Conservation (phyloP, 192 early-diverging fungal species). For the Endogone sp. region DNA sequence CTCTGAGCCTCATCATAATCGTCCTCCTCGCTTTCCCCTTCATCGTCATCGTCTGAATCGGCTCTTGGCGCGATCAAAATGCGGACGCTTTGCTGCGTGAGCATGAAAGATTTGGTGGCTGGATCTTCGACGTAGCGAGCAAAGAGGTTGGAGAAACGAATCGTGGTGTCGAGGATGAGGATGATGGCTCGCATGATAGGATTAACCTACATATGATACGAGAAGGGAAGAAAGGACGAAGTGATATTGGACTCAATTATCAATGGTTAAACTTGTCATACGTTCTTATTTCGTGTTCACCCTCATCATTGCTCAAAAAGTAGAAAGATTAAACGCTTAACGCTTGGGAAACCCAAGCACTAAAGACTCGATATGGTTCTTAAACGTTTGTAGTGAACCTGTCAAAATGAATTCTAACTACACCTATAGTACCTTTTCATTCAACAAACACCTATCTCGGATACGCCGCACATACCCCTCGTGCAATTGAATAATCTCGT, state of each 20-base stretch:
- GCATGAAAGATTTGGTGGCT: background rate
- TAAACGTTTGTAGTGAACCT: no score
- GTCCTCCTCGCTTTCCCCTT: background rate
- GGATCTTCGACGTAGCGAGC: background rate
- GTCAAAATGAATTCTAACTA: background rate
- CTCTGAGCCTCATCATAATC: background rate
- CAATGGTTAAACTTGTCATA: no score
- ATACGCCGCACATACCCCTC: conserved; percentile 21
- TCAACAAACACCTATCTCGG: conserved; percentile 32
- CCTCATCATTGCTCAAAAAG: no score
- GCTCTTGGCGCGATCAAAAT: background rate
- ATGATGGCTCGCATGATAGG: conserved; percentile 20
- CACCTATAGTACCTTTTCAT: conserved; percentile 20
- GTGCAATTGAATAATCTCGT: conserved; percentile 34
- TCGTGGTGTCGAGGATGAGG: conserved; percentile 18
- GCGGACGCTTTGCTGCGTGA: background rate
- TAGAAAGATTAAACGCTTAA: no score
- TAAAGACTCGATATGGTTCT: no score
- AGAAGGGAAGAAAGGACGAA: background rate
- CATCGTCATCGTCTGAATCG: background rate
- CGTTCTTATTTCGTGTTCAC: background rate
- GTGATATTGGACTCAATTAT: no score
- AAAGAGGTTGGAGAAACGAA: conserved; percentile 10
- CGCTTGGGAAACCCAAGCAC: no score
- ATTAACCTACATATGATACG: background rate